Conservation (phyloP, 2,329 filamentous ascomycete genomes). For the Thermomyces lanuginosus region DNA sequence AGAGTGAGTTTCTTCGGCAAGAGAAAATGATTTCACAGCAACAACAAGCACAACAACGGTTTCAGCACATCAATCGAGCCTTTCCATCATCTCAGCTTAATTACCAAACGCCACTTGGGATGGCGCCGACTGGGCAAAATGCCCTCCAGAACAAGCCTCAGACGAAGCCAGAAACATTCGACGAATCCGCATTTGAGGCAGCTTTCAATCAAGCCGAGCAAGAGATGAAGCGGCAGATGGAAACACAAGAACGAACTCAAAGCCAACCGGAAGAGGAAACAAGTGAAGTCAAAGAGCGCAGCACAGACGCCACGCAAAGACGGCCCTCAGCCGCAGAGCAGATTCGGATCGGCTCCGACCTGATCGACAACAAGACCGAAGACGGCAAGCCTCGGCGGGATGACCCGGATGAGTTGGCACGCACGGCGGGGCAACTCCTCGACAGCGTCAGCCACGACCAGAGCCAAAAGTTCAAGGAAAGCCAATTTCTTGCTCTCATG, state of each 20-base stretch:
- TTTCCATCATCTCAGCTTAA: constrained; percentile 16
- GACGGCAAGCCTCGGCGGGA: constrained; percentile 18
- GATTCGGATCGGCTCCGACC: constrained; percentile 29
- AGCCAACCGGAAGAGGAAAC: constrained; percentile 4
- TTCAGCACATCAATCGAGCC: constrained; percentile 12
- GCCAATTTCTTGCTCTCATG: constrained; percentile 63
- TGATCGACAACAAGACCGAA: constrained; percentile 21
- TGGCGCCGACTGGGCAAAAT: constrained; percentile 10
- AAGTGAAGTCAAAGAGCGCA: constrained; percentile 8
- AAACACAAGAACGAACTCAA: constrained; percentile 6
- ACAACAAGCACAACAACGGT: constrained; percentile 17
- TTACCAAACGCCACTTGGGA: constrained; percentile 11
- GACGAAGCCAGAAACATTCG: constrained; percentile 18
- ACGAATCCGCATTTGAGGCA: constrained; percentile 31
- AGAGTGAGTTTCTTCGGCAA: constrained; percentile 42
- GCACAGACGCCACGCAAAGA: constrained; percentile 7
- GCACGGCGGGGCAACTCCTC: constrained; percentile 54
- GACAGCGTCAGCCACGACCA: constrained; percentile 52
- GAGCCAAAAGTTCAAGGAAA: constrained; percentile 60
- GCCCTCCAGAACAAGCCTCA: constrained; percentile 7
- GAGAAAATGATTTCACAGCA: no score
- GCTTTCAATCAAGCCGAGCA: constrained; percentile 28
- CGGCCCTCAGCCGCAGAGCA: constrained; percentile 9
- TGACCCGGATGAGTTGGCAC: constrained; percentile 52
- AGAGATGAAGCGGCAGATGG: constrained; percentile 18